Evolutionary conservation across 2,329 filamentous ascomycete species (phyloP), one percentile per base, ranked within the genome.

Genomic region (Botryotinia narcissicola): DNA sequence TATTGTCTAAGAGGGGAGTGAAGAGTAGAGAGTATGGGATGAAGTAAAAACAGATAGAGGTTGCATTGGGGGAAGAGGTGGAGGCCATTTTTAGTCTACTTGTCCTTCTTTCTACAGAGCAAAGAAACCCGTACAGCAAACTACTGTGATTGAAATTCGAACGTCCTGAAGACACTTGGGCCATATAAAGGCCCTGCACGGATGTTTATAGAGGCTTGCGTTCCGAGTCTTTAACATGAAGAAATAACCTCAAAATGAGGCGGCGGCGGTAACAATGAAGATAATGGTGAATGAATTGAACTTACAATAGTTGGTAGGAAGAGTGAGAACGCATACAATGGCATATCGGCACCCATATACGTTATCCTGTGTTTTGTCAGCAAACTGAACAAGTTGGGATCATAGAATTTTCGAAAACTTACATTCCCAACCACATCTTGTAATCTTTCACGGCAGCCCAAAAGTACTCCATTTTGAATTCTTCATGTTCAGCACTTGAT

Each of bases 361-460:
- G 40, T 42, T 14, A 42, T 16, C 40, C 40, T 42, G 40, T 14
- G 40, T 42, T 42, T 42, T 42, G 3, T 42, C 40, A 42, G 40
- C 4, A 42, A 42, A 42, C 12, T 42, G 14, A 16, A 42, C 40
- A 42, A 42, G 12, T 42, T 42, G 40, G 3, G 14, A 14, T 42
- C 14, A 42, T 42, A 42, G 12, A 42, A 42, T 42, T 42, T 42
- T 42, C 14, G 14, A 42, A 14, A 42, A 42, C 40, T 42, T 16
- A 42, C 40, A 42, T 42, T 42, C 40, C 92, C 1, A 87, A 84
- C 82, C 90, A 96, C 35, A 92, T 97, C 84, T 97, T 97, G 91
- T 93, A 97, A 80, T 97, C 94, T 73, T 87, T 91, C n/a, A 95
- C 78, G 8, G 90, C 90, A 20, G 88, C 87, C 87, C 89, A 93